phyloP scores from a whole-genome alignment of 768 basidiomycete genomes.

The Termitomyces sp. region DNA sequence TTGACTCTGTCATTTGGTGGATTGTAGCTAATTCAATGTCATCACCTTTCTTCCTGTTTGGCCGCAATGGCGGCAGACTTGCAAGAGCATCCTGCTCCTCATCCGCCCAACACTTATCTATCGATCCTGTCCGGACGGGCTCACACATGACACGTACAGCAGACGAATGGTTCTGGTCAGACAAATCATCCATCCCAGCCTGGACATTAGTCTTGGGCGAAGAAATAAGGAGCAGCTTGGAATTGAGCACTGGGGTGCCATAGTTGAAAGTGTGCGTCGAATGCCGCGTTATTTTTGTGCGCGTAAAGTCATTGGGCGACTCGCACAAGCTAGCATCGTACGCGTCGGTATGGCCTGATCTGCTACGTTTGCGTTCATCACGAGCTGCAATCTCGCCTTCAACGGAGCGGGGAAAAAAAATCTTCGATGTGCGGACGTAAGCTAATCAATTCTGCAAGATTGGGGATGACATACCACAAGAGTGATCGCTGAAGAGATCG shows the following conservation, averaged over 20 bases:
- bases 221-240: slow-evolving; percentile 30
- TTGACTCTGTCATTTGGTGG: slow-evolving; percentile 36
- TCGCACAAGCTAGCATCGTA: slow-evolving; percentile 21
- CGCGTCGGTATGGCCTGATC: slow-evolving; percentile 14
- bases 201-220: slow-evolving; percentile 29
- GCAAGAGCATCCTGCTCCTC: slow-evolving; percentile 29
- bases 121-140: slow-evolving; percentile 17
- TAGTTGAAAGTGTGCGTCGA: slow-evolving; percentile 10
- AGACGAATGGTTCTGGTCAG: slow-evolving; percentile 8
- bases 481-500: slow-evolving; percentile 71
- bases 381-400: slow-evolving; percentile 58
- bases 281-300: slow-evolving; percentile 14
- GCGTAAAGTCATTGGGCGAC: slow-evolving; percentile 20
- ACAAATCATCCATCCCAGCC: slow-evolving; percentile 15
- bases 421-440: slow-evolving; percentile 34
- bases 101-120: slow-evolving; percentile 22
- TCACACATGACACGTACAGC: neutral
- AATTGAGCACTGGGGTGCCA: slow-evolving; percentile 11
- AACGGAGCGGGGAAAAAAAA: slow-evolving; percentile 81
- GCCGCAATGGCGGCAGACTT: slow-evolving; percentile 33
- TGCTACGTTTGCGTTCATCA: slow-evolving; percentile 41
- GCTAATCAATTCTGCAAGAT: neutral
- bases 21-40: slow-evolving; percentile 37
- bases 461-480: slow-evolving; percentile 49
- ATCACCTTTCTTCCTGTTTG: slow-evolving; percentile 38